Evolutionary conservation across 164 flowering plant genomes (phyloP), one percentile per base, ranked within the genome.

Genomic region (Macadamia tetraphylla): DNA sequence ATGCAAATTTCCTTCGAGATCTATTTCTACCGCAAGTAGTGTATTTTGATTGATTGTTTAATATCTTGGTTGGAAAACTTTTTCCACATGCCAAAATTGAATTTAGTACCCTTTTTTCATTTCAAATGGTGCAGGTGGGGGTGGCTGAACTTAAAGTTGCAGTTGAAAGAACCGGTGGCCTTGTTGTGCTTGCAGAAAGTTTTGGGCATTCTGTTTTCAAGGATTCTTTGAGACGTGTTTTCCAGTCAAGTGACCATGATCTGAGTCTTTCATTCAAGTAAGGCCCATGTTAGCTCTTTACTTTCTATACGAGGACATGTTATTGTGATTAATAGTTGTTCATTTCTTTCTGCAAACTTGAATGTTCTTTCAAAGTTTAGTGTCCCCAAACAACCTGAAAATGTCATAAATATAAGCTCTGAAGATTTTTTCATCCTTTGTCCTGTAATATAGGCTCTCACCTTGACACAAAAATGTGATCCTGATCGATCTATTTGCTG

Each of bases 151-250:
- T 92, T 67, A 90, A 94, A 86, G 83, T 87, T 76, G 93, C 94
- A 53, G 91, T 94, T 77, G 98, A 92, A 75, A 87, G 78, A 80
- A 90, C 94, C 73, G 97, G 98, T 13, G 97, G 98, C 46, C 83
- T 94, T 75, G 97, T 90, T 73, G 96, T 92, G 75, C 93, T 94
- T 73, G 95, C 97, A 58, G 98, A 94, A 81, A 94, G 98, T 69
- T 94, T 94, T 88, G 97, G 96, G 55, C 98, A 91, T 77, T 83
- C 93, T 15, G 94, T 92, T 67, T 94, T 94, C 78, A 90, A 88
- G 84, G 97, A 94, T 32, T 91, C 98, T 67, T 77, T 94, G 59
- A 88, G 77, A 62, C 92, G 75, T 51, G 75, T 94, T 66, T 91
- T 91, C 65, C 94, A 85, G 74, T 81, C 87, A 46, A 84, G 81